Conservation (phyloP, 2,329 filamentous ascomycete species). For the Aspergillus latus region DNA sequence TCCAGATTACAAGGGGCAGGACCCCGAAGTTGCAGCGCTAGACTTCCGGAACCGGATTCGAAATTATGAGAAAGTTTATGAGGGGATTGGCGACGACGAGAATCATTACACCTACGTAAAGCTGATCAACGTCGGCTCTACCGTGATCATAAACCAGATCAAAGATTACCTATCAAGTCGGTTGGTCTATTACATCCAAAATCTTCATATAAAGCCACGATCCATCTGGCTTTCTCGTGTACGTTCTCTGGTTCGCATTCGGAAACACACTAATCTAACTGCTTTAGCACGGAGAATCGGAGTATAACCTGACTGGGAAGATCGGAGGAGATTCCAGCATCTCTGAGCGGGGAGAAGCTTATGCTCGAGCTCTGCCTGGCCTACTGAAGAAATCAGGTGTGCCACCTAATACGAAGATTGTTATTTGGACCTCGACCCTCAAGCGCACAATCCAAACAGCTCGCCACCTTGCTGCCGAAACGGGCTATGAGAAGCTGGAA, state of each 20-base stretch:
- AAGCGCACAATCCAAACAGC: conserved; percentile 90
- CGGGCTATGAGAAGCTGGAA: conserved; percentile 82
- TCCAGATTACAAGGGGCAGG: conserved; percentile 90
- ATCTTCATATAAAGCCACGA: not conserved
- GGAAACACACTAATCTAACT: conserved; percentile 16
- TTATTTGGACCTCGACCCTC: conserved; percentile 73
- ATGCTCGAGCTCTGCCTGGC: conserved; percentile 79
- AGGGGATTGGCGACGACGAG: conserved; percentile 89
- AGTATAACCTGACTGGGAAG: conserved; percentile 84
- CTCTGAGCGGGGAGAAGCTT: conserved; percentile 81
- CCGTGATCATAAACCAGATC: not conserved
- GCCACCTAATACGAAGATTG: conserved; percentile 63
- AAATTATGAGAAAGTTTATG: conserved; percentile 96
- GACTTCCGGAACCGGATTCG: conserved; percentile 94
- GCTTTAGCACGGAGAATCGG: conserved; percentile 82
- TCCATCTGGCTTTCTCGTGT: conserved; percentile 73
- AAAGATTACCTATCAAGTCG: not conserved
- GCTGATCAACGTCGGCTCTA: conserved; percentile 81
- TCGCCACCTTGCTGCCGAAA: conserved; percentile 70
- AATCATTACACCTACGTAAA: conserved; percentile 90
- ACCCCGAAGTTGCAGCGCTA: conserved; percentile 83
- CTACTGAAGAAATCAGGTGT: conserved; percentile 83
- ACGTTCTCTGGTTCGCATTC: conserved; percentile 40
- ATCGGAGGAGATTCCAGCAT: conserved; percentile 91
- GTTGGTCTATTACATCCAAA: conserved; percentile 55